phyloP scores from a whole-genome alignment of 306 rosid genomes.

The Quillaja saponaria region DNA sequence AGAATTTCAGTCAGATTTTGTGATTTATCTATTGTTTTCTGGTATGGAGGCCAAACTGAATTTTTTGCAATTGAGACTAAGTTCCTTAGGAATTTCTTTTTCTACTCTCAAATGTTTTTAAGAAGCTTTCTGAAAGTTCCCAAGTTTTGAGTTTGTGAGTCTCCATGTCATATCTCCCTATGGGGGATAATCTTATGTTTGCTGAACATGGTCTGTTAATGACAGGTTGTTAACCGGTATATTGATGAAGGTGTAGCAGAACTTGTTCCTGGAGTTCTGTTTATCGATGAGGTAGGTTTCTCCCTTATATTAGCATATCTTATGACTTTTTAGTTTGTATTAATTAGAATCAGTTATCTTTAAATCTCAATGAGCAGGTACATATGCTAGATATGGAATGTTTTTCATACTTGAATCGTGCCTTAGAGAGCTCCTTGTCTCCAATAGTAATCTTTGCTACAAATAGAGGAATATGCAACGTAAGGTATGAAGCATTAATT shows the following conservation, averaged over 20 bases:
- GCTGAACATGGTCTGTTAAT: conserved; percentile 15
- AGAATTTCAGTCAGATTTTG: background rate
- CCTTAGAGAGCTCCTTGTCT: conserved; percentile 92
- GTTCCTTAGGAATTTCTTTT: conserved; percentile 1
- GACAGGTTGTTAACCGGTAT: conserved; percentile 88
- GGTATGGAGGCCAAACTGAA: background rate
- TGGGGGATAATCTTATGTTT: background rate
- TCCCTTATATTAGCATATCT: background rate
- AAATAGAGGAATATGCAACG: conserved; percentile 92
- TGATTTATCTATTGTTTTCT: background rate
- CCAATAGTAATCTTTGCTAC: conserved; percentile 98
- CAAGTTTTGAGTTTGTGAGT: background rate
- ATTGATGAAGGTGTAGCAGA: conserved; percentile 98
- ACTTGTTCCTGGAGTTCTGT: conserved; percentile 98
- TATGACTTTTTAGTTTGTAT: conserved; percentile 1
- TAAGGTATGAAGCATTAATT: conserved; percentile 60
- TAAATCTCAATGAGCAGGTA: conserved; percentile 54
- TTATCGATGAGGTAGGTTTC: conserved; percentile 64
- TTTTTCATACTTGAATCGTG: conserved; percentile 92
- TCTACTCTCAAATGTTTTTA: background rate
- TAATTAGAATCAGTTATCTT: conserved; percentile 11
- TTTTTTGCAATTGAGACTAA: background rate
- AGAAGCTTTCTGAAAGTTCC: background rate
- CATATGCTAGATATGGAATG: conserved; percentile 98
- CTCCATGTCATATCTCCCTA: conserved; percentile 1